These are phyloP conservation scores for Quercus phellos DNA, from an alignment of 331 rosid species.

Conservation along the genomic window DNA sequence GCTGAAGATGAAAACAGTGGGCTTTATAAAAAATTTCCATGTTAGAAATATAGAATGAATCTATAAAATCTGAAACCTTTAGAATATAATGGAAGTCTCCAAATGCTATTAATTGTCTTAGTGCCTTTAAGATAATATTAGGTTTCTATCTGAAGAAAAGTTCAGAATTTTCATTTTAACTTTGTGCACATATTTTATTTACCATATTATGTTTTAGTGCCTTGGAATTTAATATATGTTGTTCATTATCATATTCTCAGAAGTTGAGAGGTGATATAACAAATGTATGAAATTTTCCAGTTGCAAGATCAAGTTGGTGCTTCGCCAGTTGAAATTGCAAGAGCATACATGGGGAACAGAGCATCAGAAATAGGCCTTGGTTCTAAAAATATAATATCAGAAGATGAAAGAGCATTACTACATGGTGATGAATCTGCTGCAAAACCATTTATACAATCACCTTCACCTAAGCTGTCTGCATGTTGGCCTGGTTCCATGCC, in stretches of 20 bases:
- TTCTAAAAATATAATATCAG: slow-evolving; percentile 33
- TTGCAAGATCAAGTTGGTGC: slow-evolving; percentile 55
- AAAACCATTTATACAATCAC: slow-evolving; percentile 42
- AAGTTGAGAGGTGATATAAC: slow-evolving; percentile 9
- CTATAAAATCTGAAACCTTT: neutral
- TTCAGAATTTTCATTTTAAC: neutral
- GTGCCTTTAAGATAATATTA: neutral
- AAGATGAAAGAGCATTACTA: slow-evolving; percentile 35
- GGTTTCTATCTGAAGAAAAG: neutral
- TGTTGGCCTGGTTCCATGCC: slow-evolving; percentile 90
- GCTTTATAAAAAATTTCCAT: neutral
- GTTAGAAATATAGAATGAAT: neutral
- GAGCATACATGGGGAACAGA: slow-evolving; percentile 78
- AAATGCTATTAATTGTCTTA: neutral
- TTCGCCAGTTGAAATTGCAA: slow-evolving; percentile 87
- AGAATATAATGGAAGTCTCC: neutral
- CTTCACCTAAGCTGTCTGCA: slow-evolving; percentile 46
- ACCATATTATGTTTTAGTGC: neutral
- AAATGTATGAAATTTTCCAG: slow-evolving; percentile 35
- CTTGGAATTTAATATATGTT: neutral
- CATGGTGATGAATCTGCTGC: slow-evolving; percentile 38
- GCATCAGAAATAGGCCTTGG: slow-evolving; percentile 46
- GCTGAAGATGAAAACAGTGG: neutral
- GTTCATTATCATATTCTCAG: neutral
- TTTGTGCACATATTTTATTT: neutral